Evolutionary conservation across 176 grass and related monocot species (phyloP), one percentile per base, ranked within the genome.

Genomic region (Eleusine indica): DNA sequence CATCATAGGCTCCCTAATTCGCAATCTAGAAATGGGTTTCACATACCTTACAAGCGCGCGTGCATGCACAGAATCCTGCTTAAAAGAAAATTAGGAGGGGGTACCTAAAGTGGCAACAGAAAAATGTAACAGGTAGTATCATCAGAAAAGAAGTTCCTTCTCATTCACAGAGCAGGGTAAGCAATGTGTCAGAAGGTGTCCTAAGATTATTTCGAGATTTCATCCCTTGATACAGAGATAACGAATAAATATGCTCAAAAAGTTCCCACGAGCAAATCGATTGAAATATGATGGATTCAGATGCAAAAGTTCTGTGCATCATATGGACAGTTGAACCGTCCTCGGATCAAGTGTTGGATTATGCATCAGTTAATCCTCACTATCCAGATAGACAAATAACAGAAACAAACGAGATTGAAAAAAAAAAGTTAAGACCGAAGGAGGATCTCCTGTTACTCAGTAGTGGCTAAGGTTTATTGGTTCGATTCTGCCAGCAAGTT

Each of bases 401-500:
- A 63, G 0, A 19, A 70, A 3, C 2, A 14, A 22, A 19, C 28
- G 22, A 64, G 22, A 7, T 0, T 28, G 0, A 30, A 5, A 76
- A 3, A 11, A 10, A 3, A 6, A 7, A 2, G 35, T 44, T n/a
- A 80, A 51, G 5, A 44, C 40, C 16, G 37, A 5, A 62, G 52
- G n/a, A 56, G 52, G 83, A n/a, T 9, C 42, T 41, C 19, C 40
- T 21, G 87, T 74, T 83, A 82, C 93, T 98, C 93, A 98, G 93
- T 83, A 65, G 70, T 90, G 93, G 96, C 96, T 67, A 73, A 16
- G 3, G 30, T 66, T 90, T 84, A 74, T 83, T 77, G 93, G 96
- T 95, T 98, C 93, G 96, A 98, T 98, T 98, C 93, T 88, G 91
- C 96, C 89, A 93, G 96, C 96, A n/a, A 74, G 71, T 84, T 70